These are phyloP conservation scores for Globisporangium irregulare DNA, from an alignment of 352 stramenopile genomes.

Conservation along the genomic window DNA sequence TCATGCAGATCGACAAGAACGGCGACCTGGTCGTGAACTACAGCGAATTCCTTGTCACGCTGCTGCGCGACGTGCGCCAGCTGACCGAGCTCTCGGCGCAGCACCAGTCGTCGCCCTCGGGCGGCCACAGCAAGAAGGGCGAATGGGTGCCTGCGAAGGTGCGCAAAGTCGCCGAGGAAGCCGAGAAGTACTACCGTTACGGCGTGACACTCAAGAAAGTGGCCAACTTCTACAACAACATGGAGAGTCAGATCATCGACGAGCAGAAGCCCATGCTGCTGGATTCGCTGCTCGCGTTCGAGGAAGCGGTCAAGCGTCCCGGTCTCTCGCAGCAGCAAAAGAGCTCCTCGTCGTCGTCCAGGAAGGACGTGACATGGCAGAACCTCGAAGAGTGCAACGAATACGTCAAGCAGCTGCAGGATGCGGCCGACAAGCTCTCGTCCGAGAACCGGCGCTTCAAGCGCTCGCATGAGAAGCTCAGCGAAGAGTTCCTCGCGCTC, in stretches of 20 bases:
- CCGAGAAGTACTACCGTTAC: conserved; percentile 93
- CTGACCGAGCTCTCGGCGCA: conserved; percentile 85
- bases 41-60: conserved; percentile 90
- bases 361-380: conserved; percentile 86
- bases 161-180: conserved; percentile 74
- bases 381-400: conserved; percentile 91
- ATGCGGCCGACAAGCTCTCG: conserved; percentile 84
- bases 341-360: conserved; percentile 32
- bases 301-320: conserved; percentile 74
- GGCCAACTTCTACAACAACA: conserved; percentile 96
- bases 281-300: conserved; percentile 90
- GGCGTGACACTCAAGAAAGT: conserved; percentile 95
- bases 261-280: conserved; percentile 94
- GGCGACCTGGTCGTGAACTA: conserved; percentile 92
- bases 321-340: conserved; percentile 42
- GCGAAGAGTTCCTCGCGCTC: conserved; percentile 74
- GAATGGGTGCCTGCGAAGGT: conserved; percentile 72
- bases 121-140: conserved; percentile 14
- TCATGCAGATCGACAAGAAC: conserved; percentile 91
- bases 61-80: conserved; percentile 91
- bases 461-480: conserved; percentile 82
- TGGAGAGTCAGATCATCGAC: conserved; percentile 93
- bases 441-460: conserved; percentile 90
- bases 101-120: conserved; percentile 22
- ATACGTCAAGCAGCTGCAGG: conserved; percentile 92